These are phyloP conservation scores for Arachnopeziza araneosa DNA, from an alignment of 2,329 filamentous ascomycete genomes.

Conservation along the genomic window DNA sequence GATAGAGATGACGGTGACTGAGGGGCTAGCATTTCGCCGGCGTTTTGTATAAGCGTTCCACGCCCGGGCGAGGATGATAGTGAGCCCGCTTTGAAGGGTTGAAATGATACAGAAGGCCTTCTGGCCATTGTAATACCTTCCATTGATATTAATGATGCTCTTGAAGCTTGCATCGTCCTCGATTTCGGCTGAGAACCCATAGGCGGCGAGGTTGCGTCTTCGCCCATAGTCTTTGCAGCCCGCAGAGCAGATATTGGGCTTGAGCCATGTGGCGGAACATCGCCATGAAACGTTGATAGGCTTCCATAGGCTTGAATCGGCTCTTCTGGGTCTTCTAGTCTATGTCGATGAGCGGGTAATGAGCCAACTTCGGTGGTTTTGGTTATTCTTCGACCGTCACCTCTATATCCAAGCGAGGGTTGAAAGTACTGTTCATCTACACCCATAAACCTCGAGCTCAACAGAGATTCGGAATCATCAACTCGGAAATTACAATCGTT, in stretches of 20 bases:
- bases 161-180: conserved; percentile 27
- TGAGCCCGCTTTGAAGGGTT: conserved; percentile 93
- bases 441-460: conserved; percentile 91
- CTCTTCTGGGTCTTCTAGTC: conserved; percentile 44
- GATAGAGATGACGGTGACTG: conserved; percentile 50
- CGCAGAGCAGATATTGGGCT: conserved; percentile 82
- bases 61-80: conserved; percentile 79
- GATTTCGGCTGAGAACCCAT: conserved; percentile 42
- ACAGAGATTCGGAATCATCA: conserved; percentile 81
- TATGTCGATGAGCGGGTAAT: conserved; percentile 59
- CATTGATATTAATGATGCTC: conserved; percentile 34
- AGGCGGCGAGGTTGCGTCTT: conserved; percentile 54
- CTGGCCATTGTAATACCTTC: conserved; percentile 51
- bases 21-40: conserved; percentile 33
- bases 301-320: conserved; percentile 81
- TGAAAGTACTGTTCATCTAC: conserved; percentile 83
- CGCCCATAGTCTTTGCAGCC: conserved; percentile 57
- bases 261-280: conserved; percentile 67
- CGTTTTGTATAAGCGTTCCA: conserved; percentile 18
- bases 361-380: conserved; percentile 59
- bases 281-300: conserved; percentile 83
- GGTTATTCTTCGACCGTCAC: conserved; percentile 31
- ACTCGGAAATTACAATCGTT: conserved; percentile 86
- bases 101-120: conserved; percentile 81
- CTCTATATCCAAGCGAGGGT: conserved; percentile 55